Evolutionary conservation across 768 basidiomycete species (phyloP).

Genomic region (Mycena floridula): DNA sequence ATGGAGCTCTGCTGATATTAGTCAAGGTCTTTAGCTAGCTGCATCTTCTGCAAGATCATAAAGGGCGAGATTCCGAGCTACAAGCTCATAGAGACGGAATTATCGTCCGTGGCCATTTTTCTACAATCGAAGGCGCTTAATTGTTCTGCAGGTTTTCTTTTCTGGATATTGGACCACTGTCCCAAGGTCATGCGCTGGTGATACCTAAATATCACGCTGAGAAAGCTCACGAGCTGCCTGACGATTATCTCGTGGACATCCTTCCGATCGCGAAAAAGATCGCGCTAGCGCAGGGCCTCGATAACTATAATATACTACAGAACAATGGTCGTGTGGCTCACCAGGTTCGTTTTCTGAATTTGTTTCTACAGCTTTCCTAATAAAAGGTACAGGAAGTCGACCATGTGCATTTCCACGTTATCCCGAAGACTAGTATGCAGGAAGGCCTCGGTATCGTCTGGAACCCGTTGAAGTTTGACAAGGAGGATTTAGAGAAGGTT

Average conservation of each 20-base stretch:
- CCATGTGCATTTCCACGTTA: constrained; percentile 92
- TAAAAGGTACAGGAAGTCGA: constrained; percentile 66
- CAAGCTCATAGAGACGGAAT: constrained; percentile 75
- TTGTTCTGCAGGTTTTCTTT: constrained; percentile 61
- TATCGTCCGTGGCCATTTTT: constrained; percentile 46
- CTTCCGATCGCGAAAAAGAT: constrained; percentile 86
- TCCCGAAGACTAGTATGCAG: constrained; percentile 73
- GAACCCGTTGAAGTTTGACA: constrained; percentile 55
- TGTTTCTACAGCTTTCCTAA: constrained; percentile 1
- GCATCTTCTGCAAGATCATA: constrained; percentile 95
- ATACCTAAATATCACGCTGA: constrained; percentile 91
- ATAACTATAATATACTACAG: constrained; percentile 87
- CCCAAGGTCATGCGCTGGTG: constrained; percentile 86
- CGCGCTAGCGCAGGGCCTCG: constrained; percentile 63
- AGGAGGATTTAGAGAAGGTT: constrained; percentile 57
- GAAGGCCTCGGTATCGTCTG: constrained; percentile 82
- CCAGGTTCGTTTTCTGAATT: constrained; percentile 37
- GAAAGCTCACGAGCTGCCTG: constrained; percentile 84
- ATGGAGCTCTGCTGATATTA: too few relatives aligned
- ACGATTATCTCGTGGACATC: constrained; percentile 72
- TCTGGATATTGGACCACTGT: constrained; percentile 86
- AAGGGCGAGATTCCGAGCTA: constrained; percentile 91
- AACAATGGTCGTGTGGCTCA: constrained; percentile 59
- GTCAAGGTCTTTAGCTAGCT: too few relatives aligned
- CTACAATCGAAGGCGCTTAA: background rate